A percentile compares a stretch with the other conserved stretches of the same genome.
Evolutionary conservation across 257 asterid species (phyloP).

Genomic region (Linderniella brevidens): DNA sequence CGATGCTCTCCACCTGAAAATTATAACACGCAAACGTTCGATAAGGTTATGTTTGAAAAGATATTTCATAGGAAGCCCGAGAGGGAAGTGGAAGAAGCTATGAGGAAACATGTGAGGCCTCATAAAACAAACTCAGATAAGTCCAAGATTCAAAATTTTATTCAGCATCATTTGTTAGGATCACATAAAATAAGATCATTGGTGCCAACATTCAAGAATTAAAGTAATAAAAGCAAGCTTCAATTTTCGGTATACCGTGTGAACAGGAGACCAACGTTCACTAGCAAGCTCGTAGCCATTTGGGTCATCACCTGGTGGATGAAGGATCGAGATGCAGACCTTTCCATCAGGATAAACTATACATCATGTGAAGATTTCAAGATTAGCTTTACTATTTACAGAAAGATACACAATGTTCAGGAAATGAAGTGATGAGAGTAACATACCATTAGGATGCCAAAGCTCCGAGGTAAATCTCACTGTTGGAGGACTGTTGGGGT

Average conservation of each 20-base stretch:
- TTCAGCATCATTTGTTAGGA: no score
- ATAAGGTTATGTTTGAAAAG: no score
- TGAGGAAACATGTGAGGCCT: no score
- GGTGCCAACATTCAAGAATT: no score
- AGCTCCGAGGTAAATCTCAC: constrained; percentile 85
- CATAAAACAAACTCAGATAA: no score
- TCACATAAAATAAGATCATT: no score
- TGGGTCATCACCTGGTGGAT: constrained; percentile 98
- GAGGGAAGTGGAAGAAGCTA: no score
- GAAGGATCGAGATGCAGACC: constrained; percentile 96
- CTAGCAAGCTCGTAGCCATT: constrained; percentile 99
- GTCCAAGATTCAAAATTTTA: no score
- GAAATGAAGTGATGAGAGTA: constrained; percentile 3
- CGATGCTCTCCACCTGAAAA: constrained; percentile 94
- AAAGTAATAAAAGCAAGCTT: no score
- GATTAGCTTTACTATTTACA: constrained; percentile 10
- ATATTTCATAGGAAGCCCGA: no score
- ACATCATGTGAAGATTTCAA: constrained; percentile 5
- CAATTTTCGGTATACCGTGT: constrained; percentile 49
- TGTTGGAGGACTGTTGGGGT: constrained; percentile 93
- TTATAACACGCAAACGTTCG: background rate
- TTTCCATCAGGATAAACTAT: constrained; percentile 90
- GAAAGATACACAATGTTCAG: constrained; percentile 3
- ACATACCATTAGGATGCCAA: constrained; percentile 98
- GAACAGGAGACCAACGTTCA: constrained; percentile 99